phyloP scores from a whole-genome alignment of 164 flowering plant species.

The Umbilicus rupestris region DNA sequence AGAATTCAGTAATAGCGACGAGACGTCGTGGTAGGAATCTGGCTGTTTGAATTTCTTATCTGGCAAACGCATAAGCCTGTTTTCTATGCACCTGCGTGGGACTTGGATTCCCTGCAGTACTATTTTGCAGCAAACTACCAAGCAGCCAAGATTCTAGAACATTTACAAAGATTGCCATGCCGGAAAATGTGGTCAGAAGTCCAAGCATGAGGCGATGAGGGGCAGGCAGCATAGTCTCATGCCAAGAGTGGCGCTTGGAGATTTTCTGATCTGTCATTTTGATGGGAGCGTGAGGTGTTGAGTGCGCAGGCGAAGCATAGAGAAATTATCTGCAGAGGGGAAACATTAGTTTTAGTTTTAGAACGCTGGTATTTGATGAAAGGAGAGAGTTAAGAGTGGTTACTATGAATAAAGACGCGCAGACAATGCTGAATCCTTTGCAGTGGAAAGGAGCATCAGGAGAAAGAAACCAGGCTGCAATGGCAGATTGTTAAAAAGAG shows the following conservation, averaged over 20 bases:
- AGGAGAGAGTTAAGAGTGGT: constrained; percentile 8
- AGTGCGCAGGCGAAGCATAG: background rate
- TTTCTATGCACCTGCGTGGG: no score
- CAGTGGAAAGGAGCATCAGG: constrained; percentile 67
- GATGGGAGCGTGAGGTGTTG: background rate
- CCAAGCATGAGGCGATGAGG: no score
- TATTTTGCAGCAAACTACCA: no score
- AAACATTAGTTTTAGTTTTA: background rate
- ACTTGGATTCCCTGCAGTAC: no score
- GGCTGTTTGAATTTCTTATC: no score
- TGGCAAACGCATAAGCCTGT: no score
- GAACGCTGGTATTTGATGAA: no score
- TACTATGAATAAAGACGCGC: constrained; percentile 63
- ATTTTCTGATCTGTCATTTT: background rate
- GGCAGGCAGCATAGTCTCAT: background rate
- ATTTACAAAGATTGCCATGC: no score
- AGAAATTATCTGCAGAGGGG: background rate
- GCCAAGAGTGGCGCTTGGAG: background rate
- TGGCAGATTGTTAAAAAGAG: background rate
- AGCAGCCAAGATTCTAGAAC: no score
- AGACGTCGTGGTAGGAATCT: no score
- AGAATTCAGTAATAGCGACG: no score
- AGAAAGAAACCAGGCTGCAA: constrained; percentile 61
- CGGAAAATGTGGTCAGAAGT: no score
- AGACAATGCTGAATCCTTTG: constrained; percentile 77